Conservation (phyloP, 495 filamentous ascomycete genomes). For the Hypoxylon lenormandii region DNA sequence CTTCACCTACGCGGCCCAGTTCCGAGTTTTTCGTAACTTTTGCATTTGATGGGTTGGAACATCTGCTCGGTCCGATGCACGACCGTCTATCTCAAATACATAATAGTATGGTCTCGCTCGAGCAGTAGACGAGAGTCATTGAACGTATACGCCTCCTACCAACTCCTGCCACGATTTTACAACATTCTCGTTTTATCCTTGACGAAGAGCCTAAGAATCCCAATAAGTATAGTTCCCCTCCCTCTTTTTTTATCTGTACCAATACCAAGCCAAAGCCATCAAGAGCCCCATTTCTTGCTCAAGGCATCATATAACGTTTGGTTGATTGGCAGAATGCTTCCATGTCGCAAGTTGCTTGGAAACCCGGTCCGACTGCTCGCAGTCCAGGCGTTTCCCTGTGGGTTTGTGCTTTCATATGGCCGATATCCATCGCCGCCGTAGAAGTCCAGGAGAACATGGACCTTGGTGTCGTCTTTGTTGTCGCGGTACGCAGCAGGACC, state of each 20-base stretch:
- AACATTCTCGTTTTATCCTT: too few species aligned
- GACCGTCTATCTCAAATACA: too few species aligned
- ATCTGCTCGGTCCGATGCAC: too few species aligned
- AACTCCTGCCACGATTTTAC: too few species aligned
- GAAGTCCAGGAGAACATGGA: constrained; percentile 63
- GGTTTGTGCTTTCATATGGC: constrained; percentile 60
- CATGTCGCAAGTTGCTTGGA: constrained; percentile 63
- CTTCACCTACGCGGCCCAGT: too few species aligned
- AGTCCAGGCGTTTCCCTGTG: constrained; percentile 59
- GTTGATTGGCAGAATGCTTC: constrained; percentile 62
- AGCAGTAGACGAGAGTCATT: too few species aligned
- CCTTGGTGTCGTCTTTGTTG: constrained; percentile 56
- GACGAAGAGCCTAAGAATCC: too few species aligned
- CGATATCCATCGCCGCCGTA: constrained; percentile 65
- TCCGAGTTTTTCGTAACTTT: too few species aligned
- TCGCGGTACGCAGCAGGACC: constrained; percentile 64
- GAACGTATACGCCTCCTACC: too few species aligned
- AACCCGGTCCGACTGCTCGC: constrained; percentile 54
- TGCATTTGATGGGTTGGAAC: too few species aligned
- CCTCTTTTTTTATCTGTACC: background rate
- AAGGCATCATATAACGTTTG: constrained; percentile 56
- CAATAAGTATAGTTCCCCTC: too few species aligned
- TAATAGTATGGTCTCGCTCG: too few species aligned
- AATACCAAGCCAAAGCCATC: constrained; percentile 1
- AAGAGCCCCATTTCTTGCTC: constrained; percentile 55